phyloP scores from a whole-genome alignment of 768 basidiomycete species.

The Lentinula boryana region DNA sequence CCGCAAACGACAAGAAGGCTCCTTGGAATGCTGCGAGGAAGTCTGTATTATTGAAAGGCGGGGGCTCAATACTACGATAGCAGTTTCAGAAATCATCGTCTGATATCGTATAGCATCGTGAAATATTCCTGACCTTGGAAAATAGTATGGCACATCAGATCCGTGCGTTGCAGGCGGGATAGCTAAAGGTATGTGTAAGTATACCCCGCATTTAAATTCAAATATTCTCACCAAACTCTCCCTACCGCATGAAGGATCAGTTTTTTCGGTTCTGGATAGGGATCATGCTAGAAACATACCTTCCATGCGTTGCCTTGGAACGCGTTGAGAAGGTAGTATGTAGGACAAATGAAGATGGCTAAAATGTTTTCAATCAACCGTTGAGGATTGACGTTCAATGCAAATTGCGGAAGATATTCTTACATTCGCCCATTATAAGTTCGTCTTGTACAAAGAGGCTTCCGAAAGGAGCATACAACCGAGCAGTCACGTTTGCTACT shows the following conservation, averaged over 20 bases:
- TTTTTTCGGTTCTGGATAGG: neutral
- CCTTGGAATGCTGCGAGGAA: conserved; percentile 15
- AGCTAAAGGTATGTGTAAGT: neutral
- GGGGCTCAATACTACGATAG: neutral
- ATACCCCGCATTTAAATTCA: neutral
- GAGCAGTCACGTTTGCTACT: conserved; percentile 3
- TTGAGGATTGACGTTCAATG: neutral
- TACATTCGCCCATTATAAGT: conserved; percentile 21
- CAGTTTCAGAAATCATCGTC: neutral
- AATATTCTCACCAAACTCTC: conserved; percentile 14
- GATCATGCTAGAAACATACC: conserved; percentile 12
- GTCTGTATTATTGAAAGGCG: conserved; percentile 15
- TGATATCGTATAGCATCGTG: too few relatives aligned
- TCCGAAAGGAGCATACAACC: conserved; percentile 13
- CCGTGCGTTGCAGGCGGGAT: conserved; percentile 17
- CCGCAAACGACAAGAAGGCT: conserved; percentile 16
- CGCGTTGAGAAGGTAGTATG: conserved; percentile 22
- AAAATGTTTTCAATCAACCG: neutral
- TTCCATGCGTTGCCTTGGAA: conserved; percentile 26
- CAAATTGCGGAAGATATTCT: neutral
- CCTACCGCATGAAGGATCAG: conserved; percentile 7
- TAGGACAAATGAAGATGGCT: conserved; percentile 32
- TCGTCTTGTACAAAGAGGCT: conserved; percentile 13
- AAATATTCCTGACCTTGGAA: conserved; percentile 6
- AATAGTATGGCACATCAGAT: conserved; percentile 12